These are phyloP conservation scores for Cryptococcus sp. DNA, from an alignment of 1,284 basidiomycete genomes.

Conservation along the genomic window DNA sequence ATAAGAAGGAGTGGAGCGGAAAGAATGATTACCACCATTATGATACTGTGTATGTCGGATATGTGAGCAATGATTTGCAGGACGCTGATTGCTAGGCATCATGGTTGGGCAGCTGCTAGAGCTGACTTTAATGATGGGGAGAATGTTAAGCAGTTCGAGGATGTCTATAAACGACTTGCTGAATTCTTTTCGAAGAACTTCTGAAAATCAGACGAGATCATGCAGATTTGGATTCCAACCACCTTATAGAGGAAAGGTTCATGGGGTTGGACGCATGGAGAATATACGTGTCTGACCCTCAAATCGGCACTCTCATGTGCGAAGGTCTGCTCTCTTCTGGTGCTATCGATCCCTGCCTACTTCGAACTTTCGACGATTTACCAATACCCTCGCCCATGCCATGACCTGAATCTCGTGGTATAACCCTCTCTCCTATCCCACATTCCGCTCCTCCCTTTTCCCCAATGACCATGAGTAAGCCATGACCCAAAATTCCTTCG, in stretches of 20 bases:
- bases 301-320: too few relatives aligned
- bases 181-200: conserved; percentile 50
- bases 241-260: too few relatives aligned
- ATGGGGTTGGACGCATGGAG: too few relatives aligned
- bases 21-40: conserved; percentile 32
- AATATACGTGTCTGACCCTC: too few relatives aligned
- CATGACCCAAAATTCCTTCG: conserved; percentile 14
- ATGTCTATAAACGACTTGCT: conserved; percentile 58
- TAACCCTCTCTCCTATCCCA: conserved; percentile 21
- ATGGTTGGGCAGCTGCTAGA: conserved; percentile 69
- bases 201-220: not conserved
- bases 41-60: conserved; percentile 35
- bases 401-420: conserved; percentile 5
- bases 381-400: conserved; percentile 3
- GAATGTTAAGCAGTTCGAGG: conserved; percentile 63
- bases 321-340: too few relatives aligned
- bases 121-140: conserved; percentile 60
- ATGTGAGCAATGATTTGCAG: not conserved
- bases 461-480: conserved; percentile 5
- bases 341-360: too few relatives aligned
- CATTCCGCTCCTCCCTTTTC: conserved; percentile 3
- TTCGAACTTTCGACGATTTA: not conserved
- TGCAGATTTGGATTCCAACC: too few relatives aligned
- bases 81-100: conserved; percentile 51
- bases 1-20: conserved; percentile 23